phyloP scores from a whole-genome alignment of 2,329 filamentous ascomycete species.

The Trichoderma atroviride region DNA sequence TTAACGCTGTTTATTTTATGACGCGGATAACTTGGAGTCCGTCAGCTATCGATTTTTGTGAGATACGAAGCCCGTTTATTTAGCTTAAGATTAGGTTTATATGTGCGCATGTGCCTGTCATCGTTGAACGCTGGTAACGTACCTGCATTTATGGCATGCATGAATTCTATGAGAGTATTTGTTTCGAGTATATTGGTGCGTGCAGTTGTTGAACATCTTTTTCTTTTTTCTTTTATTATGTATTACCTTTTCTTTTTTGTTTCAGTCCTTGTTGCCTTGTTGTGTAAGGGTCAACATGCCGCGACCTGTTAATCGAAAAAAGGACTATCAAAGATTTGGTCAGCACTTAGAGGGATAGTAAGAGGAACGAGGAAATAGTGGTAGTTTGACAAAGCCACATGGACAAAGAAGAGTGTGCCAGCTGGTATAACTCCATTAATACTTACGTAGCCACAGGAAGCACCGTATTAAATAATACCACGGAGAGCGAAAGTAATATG shows the following conservation, averaged over 20 bases:
- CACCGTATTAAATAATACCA: background rate
- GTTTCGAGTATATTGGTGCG: background rate
- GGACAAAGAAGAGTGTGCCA: background rate
- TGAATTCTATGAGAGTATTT: background rate
- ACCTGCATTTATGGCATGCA: background rate
- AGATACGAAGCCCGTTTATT: background rate
- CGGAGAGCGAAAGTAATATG: background rate
- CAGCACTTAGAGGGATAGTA: background rate
- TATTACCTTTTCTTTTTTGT: background rate
- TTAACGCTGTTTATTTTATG: background rate
- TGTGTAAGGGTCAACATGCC: too few relatives aligned
- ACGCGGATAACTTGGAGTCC: background rate
- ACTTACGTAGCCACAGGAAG: background rate
- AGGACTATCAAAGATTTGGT: too few relatives aligned
- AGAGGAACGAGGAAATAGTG: background rate
- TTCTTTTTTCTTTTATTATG: background rate
- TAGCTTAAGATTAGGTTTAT: background rate
- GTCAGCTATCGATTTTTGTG: background rate
- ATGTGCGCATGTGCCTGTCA: background rate
- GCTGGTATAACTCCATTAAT: background rate
- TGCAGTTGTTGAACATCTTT: background rate
- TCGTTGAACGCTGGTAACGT: background rate
- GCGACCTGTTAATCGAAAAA: too few relatives aligned
- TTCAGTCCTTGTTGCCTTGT: too few relatives aligned
- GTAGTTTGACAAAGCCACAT: background rate